Conservation (phyloP, 495 filamentous ascomycete species). For the Talaromyces nanjingensis region DNA sequence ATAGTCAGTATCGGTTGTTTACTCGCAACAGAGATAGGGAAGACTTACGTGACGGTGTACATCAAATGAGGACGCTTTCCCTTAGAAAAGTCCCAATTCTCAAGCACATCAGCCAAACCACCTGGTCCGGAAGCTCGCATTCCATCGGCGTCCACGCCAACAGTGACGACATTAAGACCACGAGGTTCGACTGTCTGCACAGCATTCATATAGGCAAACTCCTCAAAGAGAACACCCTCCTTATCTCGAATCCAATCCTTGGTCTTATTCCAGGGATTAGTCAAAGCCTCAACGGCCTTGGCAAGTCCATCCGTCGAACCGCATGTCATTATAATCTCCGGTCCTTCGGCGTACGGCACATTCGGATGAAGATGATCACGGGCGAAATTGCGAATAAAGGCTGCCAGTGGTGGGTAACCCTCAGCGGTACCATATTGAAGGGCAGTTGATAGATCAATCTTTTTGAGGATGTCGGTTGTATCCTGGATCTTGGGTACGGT, state of each 20-base stretch:
- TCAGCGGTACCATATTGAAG: slow-evolving; percentile 78
- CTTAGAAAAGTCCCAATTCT: slow-evolving; percentile 68
- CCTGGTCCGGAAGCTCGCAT: slow-evolving; percentile 62
- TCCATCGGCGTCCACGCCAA: slow-evolving; percentile 71
- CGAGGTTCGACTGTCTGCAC: slow-evolving; percentile 57
- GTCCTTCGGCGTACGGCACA: slow-evolving; percentile 68
- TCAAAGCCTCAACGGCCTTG: slow-evolving; percentile 67
- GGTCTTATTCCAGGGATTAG: slow-evolving; percentile 63
- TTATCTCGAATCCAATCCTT: slow-evolving; percentile 58
- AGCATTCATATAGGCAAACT: slow-evolving; percentile 71
- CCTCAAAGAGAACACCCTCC: slow-evolving; percentile 67
- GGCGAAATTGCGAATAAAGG: slow-evolving; percentile 71
- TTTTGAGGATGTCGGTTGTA: slow-evolving; percentile 45
- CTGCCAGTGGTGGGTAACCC: slow-evolving; percentile 68
- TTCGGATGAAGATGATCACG: slow-evolving; percentile 71
- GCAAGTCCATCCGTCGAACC: slow-evolving; percentile 79
- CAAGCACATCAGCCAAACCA: slow-evolving; percentile 68
- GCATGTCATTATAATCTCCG: slow-evolving; percentile 69
- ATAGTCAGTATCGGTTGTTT: neutral
- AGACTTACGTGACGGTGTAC: slow-evolving; percentile 81
- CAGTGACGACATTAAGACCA: slow-evolving; percentile 63
- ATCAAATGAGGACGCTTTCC: slow-evolving; percentile 75
- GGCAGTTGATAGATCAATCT: slow-evolving; percentile 74
- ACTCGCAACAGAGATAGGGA: neutral
- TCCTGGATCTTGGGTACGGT: slow-evolving; percentile 61